Evolutionary conservation across 1,284 basidiomycete species (phyloP).

Genomic region (Leccinum pachyderme): DNA sequence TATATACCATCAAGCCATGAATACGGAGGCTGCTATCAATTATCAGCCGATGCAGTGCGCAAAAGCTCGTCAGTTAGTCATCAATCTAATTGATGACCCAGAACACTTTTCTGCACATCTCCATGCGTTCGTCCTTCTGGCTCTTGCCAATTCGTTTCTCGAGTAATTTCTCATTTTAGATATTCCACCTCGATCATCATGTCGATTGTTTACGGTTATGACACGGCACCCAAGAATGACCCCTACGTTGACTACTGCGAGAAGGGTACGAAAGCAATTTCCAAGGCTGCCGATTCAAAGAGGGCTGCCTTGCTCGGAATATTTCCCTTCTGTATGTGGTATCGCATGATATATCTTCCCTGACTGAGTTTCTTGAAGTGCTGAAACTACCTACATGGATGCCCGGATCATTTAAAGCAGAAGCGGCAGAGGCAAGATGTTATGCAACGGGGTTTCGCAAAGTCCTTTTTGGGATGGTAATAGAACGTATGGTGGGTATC

Average conservation of each 20-base stretch:
- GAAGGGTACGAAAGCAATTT: conserved; percentile 19
- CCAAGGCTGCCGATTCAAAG: conserved; percentile 22
- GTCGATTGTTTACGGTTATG: conserved; percentile 30
- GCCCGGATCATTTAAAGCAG: conserved; percentile 26
- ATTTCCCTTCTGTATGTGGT: conserved; percentile 29
- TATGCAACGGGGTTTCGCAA: conserved; percentile 23
- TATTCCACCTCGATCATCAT: conserved; percentile 30
- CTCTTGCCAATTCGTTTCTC: not conserved
- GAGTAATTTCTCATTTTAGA: conserved; percentile 7
- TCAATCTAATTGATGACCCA: conserved; percentile 23
- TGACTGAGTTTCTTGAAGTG: conserved; percentile 15
- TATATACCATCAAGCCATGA: conserved; percentile 26
- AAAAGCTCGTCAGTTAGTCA: conserved; percentile 24
- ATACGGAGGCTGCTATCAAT: conserved; percentile 12
- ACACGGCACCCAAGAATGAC: conserved; percentile 21
- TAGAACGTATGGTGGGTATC: conserved; percentile 24
- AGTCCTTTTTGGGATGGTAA: conserved; percentile 23
- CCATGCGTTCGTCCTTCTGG: conserved; percentile 20
- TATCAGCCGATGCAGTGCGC: conserved; percentile 25
- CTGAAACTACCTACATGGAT: conserved; percentile 26
- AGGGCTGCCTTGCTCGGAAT: conserved; percentile 22
- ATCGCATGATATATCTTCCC: not conserved
- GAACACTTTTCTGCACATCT: conserved; percentile 17
- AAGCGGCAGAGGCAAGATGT: conserved; percentile 15
- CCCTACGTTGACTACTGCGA: conserved; percentile 27